A percentile compares a stretch with the other conserved stretches of the same genome.
Evolutionary conservation across 768 basidiomycete genomes (phyloP).

Genomic region (Exsudoporus frostii): DNA sequence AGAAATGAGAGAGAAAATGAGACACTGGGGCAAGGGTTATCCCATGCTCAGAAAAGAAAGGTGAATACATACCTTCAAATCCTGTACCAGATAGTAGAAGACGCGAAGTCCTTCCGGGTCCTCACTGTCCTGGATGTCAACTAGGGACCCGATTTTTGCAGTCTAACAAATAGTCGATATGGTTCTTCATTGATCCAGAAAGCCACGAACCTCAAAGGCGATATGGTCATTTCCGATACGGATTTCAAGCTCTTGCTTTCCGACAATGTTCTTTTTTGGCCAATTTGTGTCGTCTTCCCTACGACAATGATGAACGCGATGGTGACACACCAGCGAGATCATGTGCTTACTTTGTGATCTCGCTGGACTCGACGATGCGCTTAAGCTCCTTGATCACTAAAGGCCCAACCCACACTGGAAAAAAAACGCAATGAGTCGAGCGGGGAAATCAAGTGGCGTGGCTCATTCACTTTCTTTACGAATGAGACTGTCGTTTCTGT

Average conservation of each 20-base stretch:
- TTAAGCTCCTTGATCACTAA: slow-evolving; percentile 93
- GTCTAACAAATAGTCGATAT: slow-evolving; percentile 53
- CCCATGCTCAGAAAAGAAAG: neutral
- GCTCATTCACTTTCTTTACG: slow-evolving; percentile 90
- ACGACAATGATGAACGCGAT: slow-evolving; percentile 7
- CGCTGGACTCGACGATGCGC: slow-evolving; percentile 87
- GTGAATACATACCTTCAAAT: slow-evolving; percentile 69
- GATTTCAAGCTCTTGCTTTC: slow-evolving; percentile 97
- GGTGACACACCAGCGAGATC: neutral
- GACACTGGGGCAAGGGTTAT: slow-evolving; percentile 55
- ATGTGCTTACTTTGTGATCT: slow-evolving; percentile 78
- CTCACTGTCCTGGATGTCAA: slow-evolving; percentile 95
- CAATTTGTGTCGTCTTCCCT: slow-evolving; percentile 98
- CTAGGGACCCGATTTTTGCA: slow-evolving; percentile 94
- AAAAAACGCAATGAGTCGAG: neutral
- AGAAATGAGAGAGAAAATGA: slow-evolving; percentile 97
- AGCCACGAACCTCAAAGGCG: slow-evolving; percentile 78
- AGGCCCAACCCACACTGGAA: slow-evolving; percentile 89
- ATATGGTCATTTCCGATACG: slow-evolving; percentile 94
- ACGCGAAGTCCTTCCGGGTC: slow-evolving; percentile 97
- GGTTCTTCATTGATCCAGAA: neutral
- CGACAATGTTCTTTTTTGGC: slow-evolving; percentile 99
- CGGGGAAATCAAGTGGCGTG: neutral
- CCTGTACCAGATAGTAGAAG: slow-evolving; percentile 98
- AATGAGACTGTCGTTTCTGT: slow-evolving; percentile 95